Evolutionary conservation across 2,329 filamentous ascomycete species (phyloP).

Genomic region (Aspergillus tubingensis): DNA sequence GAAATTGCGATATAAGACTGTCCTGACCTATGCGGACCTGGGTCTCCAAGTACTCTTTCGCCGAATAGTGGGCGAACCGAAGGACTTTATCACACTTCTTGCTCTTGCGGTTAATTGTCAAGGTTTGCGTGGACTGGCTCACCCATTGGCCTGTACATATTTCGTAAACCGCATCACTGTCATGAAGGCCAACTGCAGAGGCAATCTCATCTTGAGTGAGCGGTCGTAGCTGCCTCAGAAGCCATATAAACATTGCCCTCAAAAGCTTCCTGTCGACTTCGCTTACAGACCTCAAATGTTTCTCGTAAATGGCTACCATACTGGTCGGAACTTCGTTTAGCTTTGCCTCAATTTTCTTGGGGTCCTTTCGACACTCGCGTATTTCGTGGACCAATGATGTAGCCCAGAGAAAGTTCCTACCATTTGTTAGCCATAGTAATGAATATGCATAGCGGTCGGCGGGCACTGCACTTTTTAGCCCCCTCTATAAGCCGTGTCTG

Average conservation of each 20-base stretch:
- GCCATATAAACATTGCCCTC: neutral
- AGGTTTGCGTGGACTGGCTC: neutral
- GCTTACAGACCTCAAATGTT: neutral
- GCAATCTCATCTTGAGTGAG: neutral
- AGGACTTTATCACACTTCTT: neutral
- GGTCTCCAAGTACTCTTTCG: neutral
- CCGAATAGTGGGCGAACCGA: neutral
- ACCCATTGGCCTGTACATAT: neutral
- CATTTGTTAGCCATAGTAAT: neutral
- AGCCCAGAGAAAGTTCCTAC: neutral
- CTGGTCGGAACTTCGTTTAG: neutral
- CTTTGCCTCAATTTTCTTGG: neutral
- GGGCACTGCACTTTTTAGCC: neutral
- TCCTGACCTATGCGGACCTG: neutral
- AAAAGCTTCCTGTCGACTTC: neutral
- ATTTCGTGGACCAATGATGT: neutral
- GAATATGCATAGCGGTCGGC: neutral
- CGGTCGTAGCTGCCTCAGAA: neutral
- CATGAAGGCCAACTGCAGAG: neutral
- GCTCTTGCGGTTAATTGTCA: neutral
- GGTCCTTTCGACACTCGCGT: neutral
- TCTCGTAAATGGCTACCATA: neutral
- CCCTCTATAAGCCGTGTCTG: neutral
- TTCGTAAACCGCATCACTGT: neutral
- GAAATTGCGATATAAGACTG: neutral